Conservation (phyloP, 805 yeast species). For the Candida sphagnicola region DNA sequence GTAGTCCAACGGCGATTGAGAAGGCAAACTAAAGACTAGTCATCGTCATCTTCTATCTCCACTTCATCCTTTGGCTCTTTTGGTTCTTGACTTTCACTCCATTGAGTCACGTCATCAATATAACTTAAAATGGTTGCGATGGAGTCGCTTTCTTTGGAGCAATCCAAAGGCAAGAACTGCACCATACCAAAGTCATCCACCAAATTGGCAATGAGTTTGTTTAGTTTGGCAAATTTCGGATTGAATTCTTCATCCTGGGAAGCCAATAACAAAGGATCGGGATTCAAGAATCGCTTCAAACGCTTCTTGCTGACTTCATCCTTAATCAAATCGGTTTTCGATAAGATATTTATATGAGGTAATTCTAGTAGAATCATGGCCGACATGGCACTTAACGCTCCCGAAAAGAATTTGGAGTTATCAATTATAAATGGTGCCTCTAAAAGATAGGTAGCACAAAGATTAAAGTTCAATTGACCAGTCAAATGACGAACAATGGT, state of each 20-base stretch:
- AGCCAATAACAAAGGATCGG: slow-evolving; percentile 77
- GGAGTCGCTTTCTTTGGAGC: slow-evolving; percentile 61
- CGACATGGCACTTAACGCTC: slow-evolving; percentile 95
- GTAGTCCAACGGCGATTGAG: not conserved
- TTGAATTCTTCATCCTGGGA: slow-evolving; percentile 46
- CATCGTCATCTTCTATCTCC: slow-evolving; percentile 59
- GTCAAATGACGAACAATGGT: slow-evolving; percentile 82
- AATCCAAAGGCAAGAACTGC: slow-evolving; percentile 86
- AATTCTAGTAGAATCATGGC: slow-evolving; percentile 94
- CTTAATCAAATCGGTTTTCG: slow-evolving; percentile 82
- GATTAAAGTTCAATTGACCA: slow-evolving; percentile 71
- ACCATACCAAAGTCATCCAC: slow-evolving; percentile 99
- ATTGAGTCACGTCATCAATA: slow-evolving; percentile 95
- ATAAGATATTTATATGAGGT: slow-evolving; percentile 88
- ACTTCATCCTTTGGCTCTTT: slow-evolving; percentile 86
- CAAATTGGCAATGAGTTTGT: slow-evolving; percentile 78
- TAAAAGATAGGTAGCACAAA: slow-evolving; percentile 88
- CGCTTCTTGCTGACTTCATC: slow-evolving; percentile 73
- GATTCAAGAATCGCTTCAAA: slow-evolving; percentile 80
- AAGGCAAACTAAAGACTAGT: no score
- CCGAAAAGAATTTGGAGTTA: slow-evolving; percentile 87
- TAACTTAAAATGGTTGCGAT: slow-evolving; percentile 82
- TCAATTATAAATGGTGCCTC: slow-evolving; percentile 96
- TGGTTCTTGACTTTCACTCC: slow-evolving; percentile 96
- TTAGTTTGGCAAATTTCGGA: slow-evolving; percentile 65